Base-by-base conservation (phyloP, 257 asterid genomes). In the Linaria vulgaris region DNA sequence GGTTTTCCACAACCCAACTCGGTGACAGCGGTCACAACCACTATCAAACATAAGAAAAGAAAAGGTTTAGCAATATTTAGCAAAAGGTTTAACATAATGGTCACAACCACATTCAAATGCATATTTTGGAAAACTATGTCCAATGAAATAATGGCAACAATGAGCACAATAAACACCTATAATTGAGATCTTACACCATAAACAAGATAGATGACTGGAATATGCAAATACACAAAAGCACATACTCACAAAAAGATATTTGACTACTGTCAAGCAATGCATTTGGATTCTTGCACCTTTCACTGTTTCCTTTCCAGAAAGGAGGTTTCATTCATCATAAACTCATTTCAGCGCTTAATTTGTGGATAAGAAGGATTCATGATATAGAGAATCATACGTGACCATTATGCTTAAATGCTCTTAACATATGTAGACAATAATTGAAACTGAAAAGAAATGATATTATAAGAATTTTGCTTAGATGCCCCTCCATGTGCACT, bases 1-100 rank as follows among this genome's bases (percentile, higher is more conserved):
- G 99, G 97, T 79, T 85, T 92, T 73, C 99, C 99, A 71, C 56
- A 61, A 47, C 96, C 96, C 85, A 92, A 75, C 74, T 89, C 95
- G 3, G 99, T 82, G 57, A 92, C 94, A 48, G 99, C 99, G 54
- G 99, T 92, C 76, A 92, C 95, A 55, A 89, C 99, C 79, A 83
- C 99, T 92, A 85, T 56, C 66, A 59, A 75, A 66, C 56, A 63
- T 25, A 3, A 1, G 1, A 55, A 66, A 27, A 27, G 34, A 39
- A 51, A 63, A 11, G 37, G 34, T 63, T 81, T 72, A 74, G 74
- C 59, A 65, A 62, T 30, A 60, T 20, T 25, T 47, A 71, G 58
- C 47, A 52, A 52, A n/a, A n/a, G n/a, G n/a, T n/a, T n/a, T n/a
- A n/a, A n/a, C n/a, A n/a, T 30, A 60, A 16, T 25, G 54, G 99